Conservation (phyloP, 208 protist genomes). For the Acanthamoeba triangularis region DNA sequence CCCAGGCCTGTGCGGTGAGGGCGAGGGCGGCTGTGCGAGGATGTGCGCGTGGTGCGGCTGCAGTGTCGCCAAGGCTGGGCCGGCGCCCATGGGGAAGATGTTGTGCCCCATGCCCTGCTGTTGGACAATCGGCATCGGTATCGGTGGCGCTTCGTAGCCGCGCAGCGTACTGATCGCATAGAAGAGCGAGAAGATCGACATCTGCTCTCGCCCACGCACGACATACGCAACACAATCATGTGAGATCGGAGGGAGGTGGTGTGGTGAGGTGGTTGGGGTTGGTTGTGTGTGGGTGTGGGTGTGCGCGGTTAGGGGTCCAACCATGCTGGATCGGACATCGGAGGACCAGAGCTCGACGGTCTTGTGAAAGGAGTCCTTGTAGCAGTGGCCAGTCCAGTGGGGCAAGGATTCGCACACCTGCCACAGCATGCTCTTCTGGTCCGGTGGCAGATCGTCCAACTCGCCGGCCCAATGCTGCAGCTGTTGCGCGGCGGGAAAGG, state of each 20-base stretch:
- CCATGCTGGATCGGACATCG: not conserved
- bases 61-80: not conserved
- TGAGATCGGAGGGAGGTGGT: not conserved
- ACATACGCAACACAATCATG: not conserved
- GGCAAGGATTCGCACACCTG: constrained; percentile 17
- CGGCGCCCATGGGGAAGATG: not conserved
- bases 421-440: constrained; percentile 37
- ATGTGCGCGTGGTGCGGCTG: not conserved
- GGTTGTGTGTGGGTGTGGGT: not conserved
- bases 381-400: not conserved
- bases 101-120: not conserved
- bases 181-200: constrained; percentile 25
- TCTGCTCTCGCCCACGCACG: not conserved
- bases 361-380: constrained; percentile 35
- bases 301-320: not conserved
- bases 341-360: constrained; percentile 25
- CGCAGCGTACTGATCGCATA: constrained; percentile 5
- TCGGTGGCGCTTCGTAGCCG: not conserved
- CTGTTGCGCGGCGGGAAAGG: not conserved
- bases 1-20: not conserved
- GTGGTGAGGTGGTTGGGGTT: too few species aligned
- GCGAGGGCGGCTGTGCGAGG: not conserved
- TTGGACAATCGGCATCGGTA: too few species aligned
- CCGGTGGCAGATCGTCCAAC: constrained; percentile 7
- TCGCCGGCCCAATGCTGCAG: not conserved